phyloP scores from a whole-genome alignment of 192 early-diverging fungal species.

The Backusella morwellensis region DNA sequence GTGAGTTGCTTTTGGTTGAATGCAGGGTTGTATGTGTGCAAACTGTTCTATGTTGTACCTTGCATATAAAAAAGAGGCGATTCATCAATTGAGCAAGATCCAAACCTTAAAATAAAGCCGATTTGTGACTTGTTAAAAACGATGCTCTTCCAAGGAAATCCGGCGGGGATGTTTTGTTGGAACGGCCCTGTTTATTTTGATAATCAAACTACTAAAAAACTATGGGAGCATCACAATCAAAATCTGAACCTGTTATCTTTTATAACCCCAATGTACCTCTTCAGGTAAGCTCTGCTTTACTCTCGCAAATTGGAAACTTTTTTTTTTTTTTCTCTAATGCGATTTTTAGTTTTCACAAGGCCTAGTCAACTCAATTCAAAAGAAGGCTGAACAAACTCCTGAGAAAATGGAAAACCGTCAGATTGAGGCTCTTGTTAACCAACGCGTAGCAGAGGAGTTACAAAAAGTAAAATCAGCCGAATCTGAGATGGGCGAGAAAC shows the following conservation, averaged over 20 bases:
- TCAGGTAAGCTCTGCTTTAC: constrained; percentile 3
- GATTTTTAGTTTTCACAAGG: constrained; percentile 21
- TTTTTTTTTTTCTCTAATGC: not conserved
- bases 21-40: no score
- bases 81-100: no score
- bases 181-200: constrained; percentile 5
- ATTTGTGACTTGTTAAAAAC: not conserved
- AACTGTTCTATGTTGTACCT: no score
- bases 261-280: constrained; percentile 21
- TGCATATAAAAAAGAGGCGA: no score
- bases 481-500: not conserved
- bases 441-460: constrained; percentile 25
- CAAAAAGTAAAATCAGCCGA: constrained; percentile 2
- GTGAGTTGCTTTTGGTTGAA: no score
- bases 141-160: not conserved
- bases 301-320: no score
- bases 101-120: no score
- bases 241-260: constrained; percentile 19
- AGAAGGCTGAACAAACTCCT: constrained; percentile 12
- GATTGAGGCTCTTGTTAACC: constrained; percentile 26
- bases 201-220: not conserved
- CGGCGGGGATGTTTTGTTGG: not conserved
- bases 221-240: constrained; percentile 27
- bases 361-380: constrained; percentile 19
- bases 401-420: constrained; percentile 13